Base-by-base conservation (phyloP, 257 asterid species). In the Rhazya stricta region DNA sequence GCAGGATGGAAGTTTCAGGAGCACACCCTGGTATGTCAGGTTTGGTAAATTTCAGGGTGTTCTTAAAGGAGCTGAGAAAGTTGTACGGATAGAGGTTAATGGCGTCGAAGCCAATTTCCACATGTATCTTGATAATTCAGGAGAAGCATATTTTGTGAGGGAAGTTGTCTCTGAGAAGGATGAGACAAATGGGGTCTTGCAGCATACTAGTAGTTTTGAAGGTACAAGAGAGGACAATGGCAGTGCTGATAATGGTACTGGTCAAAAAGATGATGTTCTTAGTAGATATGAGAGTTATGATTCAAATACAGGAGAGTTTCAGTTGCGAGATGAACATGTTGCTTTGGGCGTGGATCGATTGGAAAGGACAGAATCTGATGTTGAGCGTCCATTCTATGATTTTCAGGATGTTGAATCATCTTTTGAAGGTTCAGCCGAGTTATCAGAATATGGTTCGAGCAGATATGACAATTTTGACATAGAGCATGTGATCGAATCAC, bases 31-130 rank as follows among this genome's bases (percentile, higher is more conserved):
- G 97, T 91, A 93, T 79, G 97, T 93, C 11, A 83, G 98, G 10
- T 93, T 93, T 68, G 98, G 98, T 56, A 93, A 93, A 73, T 93
- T 93, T 81, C 97, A 91, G 77, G 98, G 97, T 21, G 97, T 93
- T 75, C 92, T 91, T 19, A 91, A 91, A 80, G 96, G 97, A 74
- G 88, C 96, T 0, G 98, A 93, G 78, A 93, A 93, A 79, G 79
- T 89, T 21, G 98, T 93, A 37, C 82, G 86, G 0, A 87, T 93
- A 54, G 97, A 91, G 84, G 98, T 93, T 71, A 93, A 93, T 81
- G 98, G 98, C 0, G 87, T 80, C 0, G 95, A 93, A 75, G 86
- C 93, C 23, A 78, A 86, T 87, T 93, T 89, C 72, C 89, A 89
- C 30, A 93, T 93, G 98, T 85, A 87, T 85, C 89, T 93, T 56